Base-by-base conservation (phyloP, 805 yeast genomes). In the Metschnikowia kofuensis region DNA sequence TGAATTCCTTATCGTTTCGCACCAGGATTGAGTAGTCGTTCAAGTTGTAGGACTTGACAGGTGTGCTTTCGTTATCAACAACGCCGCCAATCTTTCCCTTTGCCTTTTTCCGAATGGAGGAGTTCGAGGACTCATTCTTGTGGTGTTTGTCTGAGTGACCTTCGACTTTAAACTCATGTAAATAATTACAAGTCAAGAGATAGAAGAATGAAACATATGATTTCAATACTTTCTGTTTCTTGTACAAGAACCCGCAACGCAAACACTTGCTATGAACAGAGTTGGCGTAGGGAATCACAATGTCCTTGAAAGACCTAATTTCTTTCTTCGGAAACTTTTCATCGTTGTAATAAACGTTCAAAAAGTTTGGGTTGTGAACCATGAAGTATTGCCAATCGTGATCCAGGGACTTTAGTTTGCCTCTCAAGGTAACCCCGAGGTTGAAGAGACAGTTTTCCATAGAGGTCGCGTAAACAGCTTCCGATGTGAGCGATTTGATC, bases 141-240 rank as follows among this genome's bases (percentile, higher is more conserved):
- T 50, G 30, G 12, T 42, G 48, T 30, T 52, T 45, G 14, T 41
- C 50, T 2, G 55, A 51, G 5, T 56, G 61, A 28, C 49, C 44
- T 15, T 71, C 76, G 28, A 69, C 57, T 48, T 64, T 66, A 59
- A 71, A 73, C 55, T 73, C 77, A 54, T 73, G 78, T 31, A 73
- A 57, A 52, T 69, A 73, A 55, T 72, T 73, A 53, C 75, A 68
- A 2, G 77, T 69, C 55, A 73, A 65, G 15, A 73, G 58, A 48
- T 70, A 73, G 53, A 66, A 72, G 57, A 55, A 61, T 7, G 69
- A 51, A 35, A 63, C 68, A 51, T 73, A 73, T 38, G 67, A 70
- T 55, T 73, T 72, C 51, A 73, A 56, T n/a, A 73, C 46, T 54
- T 70, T 73, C 40, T 67, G 67, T 51, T 73, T 73, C 51, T 68